Evolutionary conservation across 2,329 filamentous ascomycete genomes (phyloP).

Genomic region (Sporothrix humicola): DNA sequence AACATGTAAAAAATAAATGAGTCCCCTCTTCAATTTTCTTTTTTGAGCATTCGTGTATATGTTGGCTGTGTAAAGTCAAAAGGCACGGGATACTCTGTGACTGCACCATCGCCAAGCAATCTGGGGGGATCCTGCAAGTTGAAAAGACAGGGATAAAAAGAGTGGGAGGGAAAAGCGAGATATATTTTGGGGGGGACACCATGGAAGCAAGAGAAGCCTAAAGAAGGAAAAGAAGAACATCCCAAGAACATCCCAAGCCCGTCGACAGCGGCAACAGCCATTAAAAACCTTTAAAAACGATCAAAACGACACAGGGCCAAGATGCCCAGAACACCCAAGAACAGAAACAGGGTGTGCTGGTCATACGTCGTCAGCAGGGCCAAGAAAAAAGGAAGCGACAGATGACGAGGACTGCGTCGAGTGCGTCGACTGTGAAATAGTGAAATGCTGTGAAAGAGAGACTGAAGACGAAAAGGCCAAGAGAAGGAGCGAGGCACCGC

Average conservation of each 20-base stretch:
- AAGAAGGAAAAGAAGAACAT: slow-evolving; percentile 8
- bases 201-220: slow-evolving; percentile 22
- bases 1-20: not conserved
- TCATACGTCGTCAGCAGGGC: slow-evolving; percentile 15
- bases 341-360: slow-evolving; percentile 12
- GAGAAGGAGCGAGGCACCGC: not conserved
- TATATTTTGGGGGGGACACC: not conserved
- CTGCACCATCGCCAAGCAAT: slow-evolving; percentile 26
- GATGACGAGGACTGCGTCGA: not conserved
- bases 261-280: no score
- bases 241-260: no score
- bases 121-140: slow-evolving; percentile 21
- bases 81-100: not conserved
- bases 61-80: not conserved
- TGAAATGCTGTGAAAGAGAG: not conserved
- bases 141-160: not conserved
- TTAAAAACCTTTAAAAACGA: not conserved
- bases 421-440: not conserved
- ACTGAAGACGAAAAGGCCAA: no score
- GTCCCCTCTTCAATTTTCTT: not conserved
- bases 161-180: not conserved
- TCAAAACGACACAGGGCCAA: slow-evolving; percentile 2
- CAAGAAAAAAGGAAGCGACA: slow-evolving; percentile 19
- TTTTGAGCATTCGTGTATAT: not conserved
- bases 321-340: slow-evolving; percentile 1